Base-by-base conservation (phyloP, 164 flowering plant genomes). In the Kingdonia uniflora region DNA sequence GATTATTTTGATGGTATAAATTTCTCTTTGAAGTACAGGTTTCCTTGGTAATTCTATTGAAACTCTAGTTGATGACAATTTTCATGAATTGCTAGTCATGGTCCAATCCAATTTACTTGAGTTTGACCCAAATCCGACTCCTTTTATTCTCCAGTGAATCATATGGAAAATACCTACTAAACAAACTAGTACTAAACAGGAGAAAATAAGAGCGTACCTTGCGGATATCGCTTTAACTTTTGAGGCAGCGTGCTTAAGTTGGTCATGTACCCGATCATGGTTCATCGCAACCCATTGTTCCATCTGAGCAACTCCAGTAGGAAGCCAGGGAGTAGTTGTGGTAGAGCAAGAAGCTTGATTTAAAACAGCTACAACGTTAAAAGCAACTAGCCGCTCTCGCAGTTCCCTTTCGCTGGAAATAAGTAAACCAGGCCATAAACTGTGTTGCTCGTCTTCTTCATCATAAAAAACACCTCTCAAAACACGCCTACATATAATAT, bases 291-390 rank as follows among this genome's bases (percentile, higher is more conserved):
- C 65, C 96, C 99, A 92, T 55, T 74, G 70, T 67, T 76, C 65
- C 94, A 85, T 82, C 59, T 84, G 95, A 15, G 74, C 71, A 56
- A 84, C 54, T 50, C 99, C 99, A 72, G 20, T 48, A 25, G 92
- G 86, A 48, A 38, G 56, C 89, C 95, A 83, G 56, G 39, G 44
- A 54, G 48, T 14, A 33, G 29, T 56, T 35, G 58, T 26, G 14
- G 66, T 48, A 37, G 77, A 53, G 58, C 33, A 49, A 33, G 81
- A 60, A 23, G 26, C 29, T 20, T 42, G 52, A 54, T 40, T 43
- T 22, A 69, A 42, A 54, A 61, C 67, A 59, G 81, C 65, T 20
- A 80, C 65, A 58, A 85, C 69, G 59, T 73, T 73, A 35, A 72
- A 62, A 49, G 74, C 71, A 20, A 84, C 83, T 60, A 92, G 82